phyloP scores from a whole-genome alignment of 2,329 filamentous ascomycete species.

The Plectosphaerella cucumerina region DNA sequence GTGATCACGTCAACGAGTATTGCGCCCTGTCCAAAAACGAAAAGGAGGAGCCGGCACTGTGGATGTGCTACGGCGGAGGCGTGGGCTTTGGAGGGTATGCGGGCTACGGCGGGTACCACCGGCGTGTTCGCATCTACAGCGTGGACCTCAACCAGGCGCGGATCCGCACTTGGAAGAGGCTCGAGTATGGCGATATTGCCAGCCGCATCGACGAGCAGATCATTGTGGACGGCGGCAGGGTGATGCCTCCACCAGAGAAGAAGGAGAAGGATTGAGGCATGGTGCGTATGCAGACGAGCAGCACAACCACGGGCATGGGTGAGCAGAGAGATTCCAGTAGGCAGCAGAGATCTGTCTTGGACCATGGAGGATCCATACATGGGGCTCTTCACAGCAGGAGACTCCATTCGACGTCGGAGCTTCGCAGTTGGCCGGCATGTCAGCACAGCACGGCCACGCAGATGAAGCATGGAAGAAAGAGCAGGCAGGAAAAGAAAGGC shows the following conservation, averaged over 20 bases:
- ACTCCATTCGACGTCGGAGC: too few species aligned
- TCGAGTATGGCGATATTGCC: slow-evolving; percentile 61
- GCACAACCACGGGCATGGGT: too few species aligned
- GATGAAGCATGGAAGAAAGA: too few species aligned
- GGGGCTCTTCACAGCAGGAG: too few species aligned
- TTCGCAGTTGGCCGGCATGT: too few species aligned
- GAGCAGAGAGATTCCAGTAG: too few species aligned
- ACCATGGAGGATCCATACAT: too few species aligned
- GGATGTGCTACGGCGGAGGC: slow-evolving; percentile 98
- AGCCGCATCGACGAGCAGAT: slow-evolving; percentile 59
- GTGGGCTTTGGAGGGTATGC: slow-evolving; percentile 93
- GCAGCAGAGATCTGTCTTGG: too few species aligned
- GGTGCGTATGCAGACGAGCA: too few species aligned
- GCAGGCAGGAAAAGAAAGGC: too few species aligned
- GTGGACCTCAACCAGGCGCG: slow-evolving; percentile 87
- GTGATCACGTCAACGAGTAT: slow-evolving; percentile 96
- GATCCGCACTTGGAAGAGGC: slow-evolving; percentile 87
- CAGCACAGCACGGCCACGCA: too few species aligned
- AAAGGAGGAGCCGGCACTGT: slow-evolving; percentile 63
- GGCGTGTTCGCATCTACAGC: slow-evolving; percentile 84
- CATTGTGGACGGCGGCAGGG: slow-evolving; percentile 58
- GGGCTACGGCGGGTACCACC: slow-evolving; percentile 80
- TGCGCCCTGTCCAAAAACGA: slow-evolving; percentile 66
- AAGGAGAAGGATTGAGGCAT: slow-evolving; percentile 3
- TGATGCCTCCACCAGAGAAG: slow-evolving; percentile 25